Evolutionary conservation across 345 rosid genomes (phyloP).

Genomic region (Lepidium africanum): DNA sequence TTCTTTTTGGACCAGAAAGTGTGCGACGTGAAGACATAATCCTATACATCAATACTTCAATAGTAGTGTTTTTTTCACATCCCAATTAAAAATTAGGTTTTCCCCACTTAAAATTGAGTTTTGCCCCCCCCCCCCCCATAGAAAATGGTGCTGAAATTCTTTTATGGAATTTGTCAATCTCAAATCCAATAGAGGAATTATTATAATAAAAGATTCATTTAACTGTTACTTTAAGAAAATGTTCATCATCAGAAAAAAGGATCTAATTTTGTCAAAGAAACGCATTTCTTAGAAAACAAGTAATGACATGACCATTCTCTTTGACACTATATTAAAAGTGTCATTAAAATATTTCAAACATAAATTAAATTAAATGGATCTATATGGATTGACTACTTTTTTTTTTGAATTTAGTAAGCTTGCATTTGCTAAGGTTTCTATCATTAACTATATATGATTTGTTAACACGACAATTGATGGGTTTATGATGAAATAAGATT

Average conservation of each 20-base stretch:
- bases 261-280: not conserved
- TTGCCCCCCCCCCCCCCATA: not conserved
- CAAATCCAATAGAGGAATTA: not conserved
- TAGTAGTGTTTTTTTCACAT: not conserved
- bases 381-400: no score
- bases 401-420: no score
- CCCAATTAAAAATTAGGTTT: constrained; percentile 1
- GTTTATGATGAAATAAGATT: no score
- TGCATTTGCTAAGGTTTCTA: no score
- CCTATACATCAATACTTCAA: not conserved
- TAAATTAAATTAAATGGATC: not conserved
- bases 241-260: no score
- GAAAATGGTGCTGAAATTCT: not conserved
- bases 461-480: no score
- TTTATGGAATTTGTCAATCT: not conserved
- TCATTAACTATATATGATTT: no score
- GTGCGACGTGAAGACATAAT: not conserved
- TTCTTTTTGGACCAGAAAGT: not conserved
- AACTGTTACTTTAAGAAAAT: no score
- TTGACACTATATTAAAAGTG: not conserved
- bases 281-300: not conserved
- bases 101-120: not conserved
- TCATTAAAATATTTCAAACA: not conserved
- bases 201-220: not conserved
- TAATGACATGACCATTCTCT: not conserved